These are phyloP conservation scores for Eucalyptus regnans DNA, from an alignment of 345 rosid genomes.

Conservation along the genomic window DNA sequence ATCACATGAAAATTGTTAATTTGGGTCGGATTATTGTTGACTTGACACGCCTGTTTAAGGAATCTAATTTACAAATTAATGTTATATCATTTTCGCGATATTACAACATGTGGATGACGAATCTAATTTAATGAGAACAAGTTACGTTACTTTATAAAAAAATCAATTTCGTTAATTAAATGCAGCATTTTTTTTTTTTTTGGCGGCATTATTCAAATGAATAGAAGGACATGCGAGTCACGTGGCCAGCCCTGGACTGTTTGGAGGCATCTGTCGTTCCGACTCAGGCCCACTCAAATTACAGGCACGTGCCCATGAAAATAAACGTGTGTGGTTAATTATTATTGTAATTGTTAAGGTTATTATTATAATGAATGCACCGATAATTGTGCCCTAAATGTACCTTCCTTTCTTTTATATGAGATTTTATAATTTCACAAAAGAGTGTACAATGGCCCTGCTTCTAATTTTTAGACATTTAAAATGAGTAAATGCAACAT, in stretches of 20 bases:
- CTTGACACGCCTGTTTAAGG: fast-evolving
- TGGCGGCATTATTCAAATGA: not conserved
- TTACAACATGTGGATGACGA: not conserved
- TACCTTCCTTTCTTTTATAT: not conserved
- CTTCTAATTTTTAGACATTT: not conserved
- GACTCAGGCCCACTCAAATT: not conserved
- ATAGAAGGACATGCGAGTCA: not conserved
- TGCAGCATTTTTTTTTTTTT: not conserved
- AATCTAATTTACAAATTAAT: not conserved
- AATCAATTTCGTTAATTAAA: not conserved
- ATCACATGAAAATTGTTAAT: no score
- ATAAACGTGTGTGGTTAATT: not conserved
- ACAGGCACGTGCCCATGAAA: not conserved
- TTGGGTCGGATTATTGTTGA: no score
- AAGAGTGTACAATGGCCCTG: fast-evolving
- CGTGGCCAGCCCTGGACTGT: not conserved
- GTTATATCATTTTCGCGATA: not conserved
- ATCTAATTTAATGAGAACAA: not conserved
- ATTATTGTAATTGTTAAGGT: not conserved
- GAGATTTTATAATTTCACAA: not conserved
- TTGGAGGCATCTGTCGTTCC: not conserved
- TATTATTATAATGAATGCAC: not conserved
- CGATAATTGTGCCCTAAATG: not conserved
- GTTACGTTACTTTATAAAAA: not conserved
- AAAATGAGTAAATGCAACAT: not conserved